These are phyloP conservation scores for Jackrogersella minutella DNA, from an alignment of 495 filamentous ascomycete species.

Conservation along the genomic window DNA sequence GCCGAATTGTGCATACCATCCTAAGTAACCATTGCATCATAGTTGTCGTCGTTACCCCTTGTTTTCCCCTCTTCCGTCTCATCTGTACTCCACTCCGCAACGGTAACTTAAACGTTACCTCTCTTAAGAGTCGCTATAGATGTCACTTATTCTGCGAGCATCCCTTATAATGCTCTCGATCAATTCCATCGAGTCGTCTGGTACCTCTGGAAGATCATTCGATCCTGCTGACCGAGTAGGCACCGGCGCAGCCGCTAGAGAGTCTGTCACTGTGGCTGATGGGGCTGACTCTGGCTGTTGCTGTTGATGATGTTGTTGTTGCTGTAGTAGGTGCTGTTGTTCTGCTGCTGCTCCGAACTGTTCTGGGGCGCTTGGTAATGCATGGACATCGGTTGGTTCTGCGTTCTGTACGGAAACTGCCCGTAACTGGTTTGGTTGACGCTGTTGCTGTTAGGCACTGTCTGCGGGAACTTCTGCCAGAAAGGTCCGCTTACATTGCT, in stretches of 20 bases:
- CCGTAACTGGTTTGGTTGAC: conserved; percentile 29
- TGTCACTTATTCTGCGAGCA: conserved; percentile 40
- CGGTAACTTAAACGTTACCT: not conserved
- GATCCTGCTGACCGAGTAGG: conserved; percentile 5
- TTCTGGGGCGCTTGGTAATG: conserved; percentile 9
- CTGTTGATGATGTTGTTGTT: too few species aligned
- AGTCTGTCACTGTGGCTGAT: conserved; percentile 5
- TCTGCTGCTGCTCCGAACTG: not conserved
- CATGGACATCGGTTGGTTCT: conserved; percentile 12
- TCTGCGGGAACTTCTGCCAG: conserved; percentile 39
- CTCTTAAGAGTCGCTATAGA: conserved; percentile 10
- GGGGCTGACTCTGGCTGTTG: not conserved
- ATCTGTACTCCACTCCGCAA: not conserved
- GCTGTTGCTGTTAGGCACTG: conserved; percentile 46
- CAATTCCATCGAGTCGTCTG: conserved; percentile 56
- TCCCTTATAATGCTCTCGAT: conserved; percentile 59
- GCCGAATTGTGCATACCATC: not conserved
- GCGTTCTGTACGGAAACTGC: conserved; percentile 18
- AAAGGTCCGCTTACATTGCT: conserved; percentile 49
- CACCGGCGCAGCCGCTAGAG: conserved; percentile 12
- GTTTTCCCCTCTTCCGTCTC: conserved; percentile 4
- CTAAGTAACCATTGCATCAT: conserved; percentile 3
- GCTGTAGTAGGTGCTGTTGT: too few species aligned
- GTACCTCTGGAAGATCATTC: conserved; percentile 49
- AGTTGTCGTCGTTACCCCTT: conserved; percentile 25